Conservation (phyloP, 495 filamentous ascomycete genomes). For the Xylaria cubensis region DNA sequence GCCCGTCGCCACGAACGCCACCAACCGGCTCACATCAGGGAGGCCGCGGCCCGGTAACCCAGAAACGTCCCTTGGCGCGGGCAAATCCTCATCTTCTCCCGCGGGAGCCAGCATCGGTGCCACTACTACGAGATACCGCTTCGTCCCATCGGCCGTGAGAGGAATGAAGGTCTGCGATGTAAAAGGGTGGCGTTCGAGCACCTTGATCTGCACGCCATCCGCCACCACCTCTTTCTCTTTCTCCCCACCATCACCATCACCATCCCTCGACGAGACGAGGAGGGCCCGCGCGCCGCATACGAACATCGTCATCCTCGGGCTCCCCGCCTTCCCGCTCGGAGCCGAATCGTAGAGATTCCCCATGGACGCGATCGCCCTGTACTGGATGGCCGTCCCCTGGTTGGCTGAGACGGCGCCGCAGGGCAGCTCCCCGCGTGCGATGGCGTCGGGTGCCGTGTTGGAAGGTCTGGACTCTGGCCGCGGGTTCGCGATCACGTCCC, state of each 20-base stretch:
- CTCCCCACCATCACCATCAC: background rate
- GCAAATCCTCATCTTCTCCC: slow-evolving; percentile 43
- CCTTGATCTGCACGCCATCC: slow-evolving; percentile 64
- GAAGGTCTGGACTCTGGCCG: slow-evolving; percentile 55
- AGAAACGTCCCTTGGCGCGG: slow-evolving; percentile 36
- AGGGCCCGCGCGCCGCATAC: slow-evolving; percentile 73
- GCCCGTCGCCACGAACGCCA: slow-evolving; percentile 80
- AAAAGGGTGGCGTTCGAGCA: slow-evolving; percentile 93
- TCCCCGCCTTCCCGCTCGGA: slow-evolving; percentile 65
- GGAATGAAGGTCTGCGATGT: slow-evolving; percentile 94
- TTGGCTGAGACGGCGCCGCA: slow-evolving; percentile 66
- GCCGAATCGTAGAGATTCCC: slow-evolving; percentile 69
- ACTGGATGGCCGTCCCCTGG: slow-evolving; percentile 88
- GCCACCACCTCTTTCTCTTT: background rate
- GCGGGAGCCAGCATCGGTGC: slow-evolving; percentile 69
- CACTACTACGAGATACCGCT: slow-evolving; percentile 85
- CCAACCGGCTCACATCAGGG: slow-evolving; percentile 73
- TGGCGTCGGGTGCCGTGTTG: slow-evolving; percentile 33
- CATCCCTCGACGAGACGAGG: slow-evolving; percentile 20
- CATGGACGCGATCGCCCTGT: slow-evolving; percentile 75
- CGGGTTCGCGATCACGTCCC: slow-evolving; percentile 80
- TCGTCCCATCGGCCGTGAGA: slow-evolving; percentile 60
- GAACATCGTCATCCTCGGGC: slow-evolving; percentile 84
- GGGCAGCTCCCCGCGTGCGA: slow-evolving; percentile 36
- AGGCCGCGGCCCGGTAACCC: slow-evolving; percentile 63